These are phyloP conservation scores for Apiotrichum sp. DNA, from an alignment of 1,284 basidiomycete genomes.

Conservation along the genomic window DNA sequence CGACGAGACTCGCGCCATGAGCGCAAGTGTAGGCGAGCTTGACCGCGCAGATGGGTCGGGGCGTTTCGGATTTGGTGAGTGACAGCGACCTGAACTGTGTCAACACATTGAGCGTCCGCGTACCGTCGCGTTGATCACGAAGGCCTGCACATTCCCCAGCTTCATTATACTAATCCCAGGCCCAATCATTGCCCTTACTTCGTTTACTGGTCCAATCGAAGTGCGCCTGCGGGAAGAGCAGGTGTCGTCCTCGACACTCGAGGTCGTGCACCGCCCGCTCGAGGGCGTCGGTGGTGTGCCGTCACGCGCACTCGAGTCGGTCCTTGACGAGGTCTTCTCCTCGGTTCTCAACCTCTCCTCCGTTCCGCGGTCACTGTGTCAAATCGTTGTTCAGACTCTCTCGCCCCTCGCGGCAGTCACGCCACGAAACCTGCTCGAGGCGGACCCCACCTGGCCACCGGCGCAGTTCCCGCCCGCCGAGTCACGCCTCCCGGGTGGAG, in stretches of 20 bases:
- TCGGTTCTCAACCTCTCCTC: slow-evolving; percentile 49
- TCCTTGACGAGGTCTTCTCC: slow-evolving; percentile 37
- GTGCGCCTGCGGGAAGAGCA: slow-evolving; percentile 52
- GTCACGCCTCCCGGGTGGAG: not conserved
- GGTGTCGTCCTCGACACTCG: slow-evolving; percentile 51
- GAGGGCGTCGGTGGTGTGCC: slow-evolving; percentile 47
- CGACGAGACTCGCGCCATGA: slow-evolving; percentile 9
- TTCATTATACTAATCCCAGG: slow-evolving; percentile 27
- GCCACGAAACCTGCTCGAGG: slow-evolving; percentile 15
- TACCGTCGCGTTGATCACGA: not conserved
- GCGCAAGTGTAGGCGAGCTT: slow-evolving; percentile 18
- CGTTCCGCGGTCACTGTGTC: slow-evolving; percentile 56
- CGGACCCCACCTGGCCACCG: not conserved
- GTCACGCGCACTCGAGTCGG: slow-evolving; percentile 41
- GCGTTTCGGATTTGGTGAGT: slow-evolving; percentile 43
- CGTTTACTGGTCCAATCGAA: slow-evolving; percentile 52
- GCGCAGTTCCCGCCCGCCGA: not conserved
- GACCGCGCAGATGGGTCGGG: slow-evolving; percentile 45
- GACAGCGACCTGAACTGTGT: not conserved
- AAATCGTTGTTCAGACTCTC: slow-evolving; percentile 57
- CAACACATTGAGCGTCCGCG: no score
- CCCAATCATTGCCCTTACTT: slow-evolving; percentile 44
- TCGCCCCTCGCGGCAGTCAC: slow-evolving; percentile 47
- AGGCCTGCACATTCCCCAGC: no score
- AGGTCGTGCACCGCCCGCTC: slow-evolving; percentile 50